Percentiles rank a stretch among this genome's conserved stretches.
phyloP scores from a whole-genome alignment of 2,329 filamentous ascomycete genomes.

The Aspergillus sp. region DNA sequence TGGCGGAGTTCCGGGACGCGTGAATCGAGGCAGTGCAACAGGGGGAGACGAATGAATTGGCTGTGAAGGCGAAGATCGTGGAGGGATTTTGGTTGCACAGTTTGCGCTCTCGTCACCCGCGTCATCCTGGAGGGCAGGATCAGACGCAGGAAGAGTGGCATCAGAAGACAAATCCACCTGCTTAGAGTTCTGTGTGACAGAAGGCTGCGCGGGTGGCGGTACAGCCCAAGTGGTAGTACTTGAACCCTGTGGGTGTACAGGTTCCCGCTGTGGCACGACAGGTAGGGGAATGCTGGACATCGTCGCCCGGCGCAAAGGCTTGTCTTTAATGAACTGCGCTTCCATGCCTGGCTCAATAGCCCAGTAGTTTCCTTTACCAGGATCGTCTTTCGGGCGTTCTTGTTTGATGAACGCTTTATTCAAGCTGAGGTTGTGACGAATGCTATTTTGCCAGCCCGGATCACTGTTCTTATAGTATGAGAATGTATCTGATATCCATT shows the following conservation, averaged over 20 bases:
- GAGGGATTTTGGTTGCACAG: slow-evolving; percentile 23
- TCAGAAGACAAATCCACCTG: slow-evolving; percentile 68
- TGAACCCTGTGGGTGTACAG: slow-evolving; percentile 30
- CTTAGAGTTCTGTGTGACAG: slow-evolving; percentile 25
- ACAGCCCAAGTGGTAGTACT: slow-evolving; percentile 37
- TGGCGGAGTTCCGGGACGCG: slow-evolving; percentile 68
- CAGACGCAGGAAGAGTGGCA: slow-evolving; percentile 72
- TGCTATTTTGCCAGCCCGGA: slow-evolving; percentile 97
- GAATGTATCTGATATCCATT: slow-evolving; percentile 97
- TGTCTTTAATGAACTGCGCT: slow-evolving; percentile 84
- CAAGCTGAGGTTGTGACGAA: slow-evolving; percentile 93
- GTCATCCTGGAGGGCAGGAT: slow-evolving; percentile 60
- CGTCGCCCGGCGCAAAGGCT: slow-evolving; percentile 54
- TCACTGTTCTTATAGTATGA: slow-evolving; percentile 82
- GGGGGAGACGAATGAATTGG: slow-evolving; percentile 88
- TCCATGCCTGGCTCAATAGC: slow-evolving; percentile 88
- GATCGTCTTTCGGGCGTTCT: slow-evolving; percentile 93
- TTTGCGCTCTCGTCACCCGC: slow-evolving; percentile 43
- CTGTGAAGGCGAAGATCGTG: slow-evolving; percentile 50
- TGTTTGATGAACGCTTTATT: slow-evolving; percentile 97
- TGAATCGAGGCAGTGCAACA: slow-evolving; percentile 58
- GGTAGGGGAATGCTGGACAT: slow-evolving; percentile 46
- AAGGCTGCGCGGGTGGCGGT: slow-evolving; percentile 25
- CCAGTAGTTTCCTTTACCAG: slow-evolving; percentile 98
- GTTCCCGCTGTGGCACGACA: slow-evolving; percentile 30